Evolutionary conservation across 208 protist species (phyloP).

Genomic region (Trichomonas vaginalis): DNA sequence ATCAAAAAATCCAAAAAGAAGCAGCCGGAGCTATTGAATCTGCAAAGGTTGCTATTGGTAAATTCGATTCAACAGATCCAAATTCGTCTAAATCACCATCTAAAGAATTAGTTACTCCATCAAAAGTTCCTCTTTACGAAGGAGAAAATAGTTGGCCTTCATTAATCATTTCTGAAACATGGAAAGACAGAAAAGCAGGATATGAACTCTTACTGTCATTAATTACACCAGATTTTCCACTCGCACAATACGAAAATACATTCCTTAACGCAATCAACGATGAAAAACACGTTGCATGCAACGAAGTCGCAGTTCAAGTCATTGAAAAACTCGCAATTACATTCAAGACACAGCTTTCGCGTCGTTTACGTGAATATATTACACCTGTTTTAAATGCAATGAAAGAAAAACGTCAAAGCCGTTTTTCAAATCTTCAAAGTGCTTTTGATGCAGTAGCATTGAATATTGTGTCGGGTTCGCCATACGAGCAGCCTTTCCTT

Average conservation of each 20-base stretch:
- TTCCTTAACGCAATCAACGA: not conserved
- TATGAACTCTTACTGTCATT: not conserved
- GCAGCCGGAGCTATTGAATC: not conserved
- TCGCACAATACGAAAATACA: not conserved
- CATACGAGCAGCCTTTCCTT: not conserved
- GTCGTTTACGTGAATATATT: not conserved
- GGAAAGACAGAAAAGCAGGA: slow-evolving; percentile 8
- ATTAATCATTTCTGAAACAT: not conserved
- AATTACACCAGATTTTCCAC: not conserved
- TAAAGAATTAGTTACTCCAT: not conserved
- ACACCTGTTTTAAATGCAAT: not conserved
- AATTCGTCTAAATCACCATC: not conserved
- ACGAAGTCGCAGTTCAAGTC: not conserved
- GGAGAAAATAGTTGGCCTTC: not conserved
- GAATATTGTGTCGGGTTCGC: not conserved
- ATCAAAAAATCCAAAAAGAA: not conserved
- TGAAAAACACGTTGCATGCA: not conserved
- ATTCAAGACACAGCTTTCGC: not conserved
- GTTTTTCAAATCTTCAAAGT: not conserved
- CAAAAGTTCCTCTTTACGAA: not conserved
- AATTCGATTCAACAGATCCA: not conserved
- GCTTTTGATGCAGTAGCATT: not conserved
- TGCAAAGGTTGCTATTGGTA: not conserved
- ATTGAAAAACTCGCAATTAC: not conserved
- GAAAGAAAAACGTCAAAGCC: not conserved